Evolutionary conservation across 805 yeast species (phyloP).

Genomic region (Ogataea pini): DNA sequence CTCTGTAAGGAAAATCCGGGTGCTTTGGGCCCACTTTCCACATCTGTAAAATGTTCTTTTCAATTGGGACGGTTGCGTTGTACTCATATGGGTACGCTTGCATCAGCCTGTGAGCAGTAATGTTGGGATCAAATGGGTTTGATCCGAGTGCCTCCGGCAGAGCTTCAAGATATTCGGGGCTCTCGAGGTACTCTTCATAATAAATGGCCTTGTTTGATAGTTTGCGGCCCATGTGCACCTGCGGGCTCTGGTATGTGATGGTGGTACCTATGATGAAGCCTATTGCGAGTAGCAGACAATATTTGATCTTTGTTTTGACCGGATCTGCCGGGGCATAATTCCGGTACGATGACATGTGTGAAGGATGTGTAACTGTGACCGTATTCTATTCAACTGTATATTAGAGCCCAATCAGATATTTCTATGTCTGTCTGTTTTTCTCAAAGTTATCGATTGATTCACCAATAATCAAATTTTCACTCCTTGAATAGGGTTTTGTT

Average conservation of each 20-base stretch:
- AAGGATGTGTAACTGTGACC: too few species aligned
- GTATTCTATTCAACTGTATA: too few species aligned
- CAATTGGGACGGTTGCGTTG: constrained; percentile 14
- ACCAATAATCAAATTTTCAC: not conserved
- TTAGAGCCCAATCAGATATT: too few species aligned
- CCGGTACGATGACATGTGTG: not conserved
- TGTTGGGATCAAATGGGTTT: constrained; percentile 15
- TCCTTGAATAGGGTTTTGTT: not conserved
- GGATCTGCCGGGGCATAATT: not conserved
- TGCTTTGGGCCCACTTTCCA: constrained; percentile 21
- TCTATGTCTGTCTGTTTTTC: not conserved
- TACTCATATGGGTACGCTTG: constrained; percentile 10
- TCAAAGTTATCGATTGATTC: too few species aligned
- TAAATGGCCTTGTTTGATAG: constrained; percentile 7
- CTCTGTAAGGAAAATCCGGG: constrained; percentile 15
- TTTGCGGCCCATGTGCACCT: constrained; percentile 2
- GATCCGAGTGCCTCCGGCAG: constrained; percentile 14
- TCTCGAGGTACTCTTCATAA: constrained; percentile 9
- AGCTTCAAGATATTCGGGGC: constrained; percentile 10
- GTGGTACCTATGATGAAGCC: constrained; percentile 11
- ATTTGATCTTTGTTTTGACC: constrained; percentile 4
- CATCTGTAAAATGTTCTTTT: constrained; percentile 25
- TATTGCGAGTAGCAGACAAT: constrained; percentile 2
- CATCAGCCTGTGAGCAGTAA: constrained; percentile 15
- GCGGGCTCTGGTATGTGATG: constrained; percentile 2